Evolutionary conservation across 192 early-diverging fungal genomes (phyloP), one percentile per base, ranked within the genome.

Genomic region (Allomyces javanicus): DNA sequence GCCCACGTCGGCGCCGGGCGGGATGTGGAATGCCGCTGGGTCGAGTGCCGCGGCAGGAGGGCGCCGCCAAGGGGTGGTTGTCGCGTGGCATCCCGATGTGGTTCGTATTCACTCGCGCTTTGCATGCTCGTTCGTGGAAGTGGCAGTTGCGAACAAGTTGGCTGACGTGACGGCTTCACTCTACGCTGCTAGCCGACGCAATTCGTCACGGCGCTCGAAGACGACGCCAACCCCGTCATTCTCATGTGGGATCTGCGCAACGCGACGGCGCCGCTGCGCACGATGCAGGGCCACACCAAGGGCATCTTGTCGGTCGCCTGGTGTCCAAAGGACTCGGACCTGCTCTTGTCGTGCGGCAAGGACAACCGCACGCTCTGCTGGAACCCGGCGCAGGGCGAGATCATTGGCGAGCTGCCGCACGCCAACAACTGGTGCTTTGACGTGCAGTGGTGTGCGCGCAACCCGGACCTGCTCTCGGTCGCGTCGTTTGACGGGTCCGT

Each of bases 211-310:
- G 88, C 90, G 5, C 86, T 89, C 12, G 89, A 94, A 67, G 94
- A 99, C 73, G 96, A 99, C 68, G 81, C 73, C 65, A 89, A 84
- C 71, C 93, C 96, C 9, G 83, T 86, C 0, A 81, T 99, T 25
- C 78, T 87, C 62, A 79, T 97, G 62, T 99, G 96, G 96, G 93
- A 99, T 76, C 81, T 99, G 69, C 82, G 91, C 67, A 93, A 99
- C 73, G 92, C 92, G 21, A 83, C 89, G 68, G 92, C 96, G 14
- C 93, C 96, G 7, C 89, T 93, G 73, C 83, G 81, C 79, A 80
- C 79, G 19, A 74, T 99, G 44, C 65, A 78, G 5, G 96, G 94
- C 24, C 96, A 99, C 74, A 78, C 82, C 27, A 90, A 93, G 70
- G 93, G 96, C 33, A 81, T 96, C 61, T 80, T 97, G 65, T 89